Evolutionary conservation across 345 rosid genomes (phyloP).

Genomic region (Erodium maritimum): DNA sequence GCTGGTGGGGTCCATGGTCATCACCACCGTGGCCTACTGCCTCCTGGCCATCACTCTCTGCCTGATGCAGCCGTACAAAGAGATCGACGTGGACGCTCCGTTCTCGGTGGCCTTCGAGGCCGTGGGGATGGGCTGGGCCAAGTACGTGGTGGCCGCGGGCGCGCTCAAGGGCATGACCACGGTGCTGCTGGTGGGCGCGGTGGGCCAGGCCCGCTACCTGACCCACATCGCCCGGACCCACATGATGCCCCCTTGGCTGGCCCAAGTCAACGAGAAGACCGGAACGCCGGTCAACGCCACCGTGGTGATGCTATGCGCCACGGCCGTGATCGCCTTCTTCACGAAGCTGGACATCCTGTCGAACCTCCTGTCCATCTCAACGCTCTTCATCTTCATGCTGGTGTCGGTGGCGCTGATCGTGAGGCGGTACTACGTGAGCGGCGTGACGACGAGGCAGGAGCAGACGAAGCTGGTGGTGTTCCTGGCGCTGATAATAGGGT

Average conservation of each 20-base stretch:
- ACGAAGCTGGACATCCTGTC: conserved; percentile 24
- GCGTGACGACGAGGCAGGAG: conserved; percentile 15
- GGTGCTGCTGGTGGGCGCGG: conserved; percentile 25
- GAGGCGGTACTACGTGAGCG: conserved; percentile 25
- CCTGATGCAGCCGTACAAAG: conserved; percentile 21
- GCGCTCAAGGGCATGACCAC: conserved; percentile 41
- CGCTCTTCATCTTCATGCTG: conserved; percentile 30
- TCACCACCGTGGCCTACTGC: conserved; percentile 19
- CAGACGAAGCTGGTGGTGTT: conserved; percentile 16
- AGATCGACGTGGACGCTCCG: conserved; percentile 22
- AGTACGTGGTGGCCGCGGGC: conserved; percentile 31
- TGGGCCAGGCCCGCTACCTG: conserved; percentile 39
- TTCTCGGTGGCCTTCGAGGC: conserved; percentile 29
- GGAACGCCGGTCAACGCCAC: conserved; percentile 40
- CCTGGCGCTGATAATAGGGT: conserved; percentile 17
- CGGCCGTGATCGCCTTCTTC: conserved; percentile 29
- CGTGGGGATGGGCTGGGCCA: conserved; percentile 36
- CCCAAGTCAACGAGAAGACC: conserved; percentile 21
- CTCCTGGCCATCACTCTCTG: conserved; percentile 18
- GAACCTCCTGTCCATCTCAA: conserved; percentile 31
- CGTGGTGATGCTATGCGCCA: conserved; percentile 23
- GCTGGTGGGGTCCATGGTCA: conserved; percentile 26
- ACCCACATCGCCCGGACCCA: conserved; percentile 43
- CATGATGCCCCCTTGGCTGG: conserved; percentile 45
- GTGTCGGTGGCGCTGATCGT: conserved; percentile 32